Conservation (phyloP, 208 protist species). For the Herpetomonas tarakana region DNA sequence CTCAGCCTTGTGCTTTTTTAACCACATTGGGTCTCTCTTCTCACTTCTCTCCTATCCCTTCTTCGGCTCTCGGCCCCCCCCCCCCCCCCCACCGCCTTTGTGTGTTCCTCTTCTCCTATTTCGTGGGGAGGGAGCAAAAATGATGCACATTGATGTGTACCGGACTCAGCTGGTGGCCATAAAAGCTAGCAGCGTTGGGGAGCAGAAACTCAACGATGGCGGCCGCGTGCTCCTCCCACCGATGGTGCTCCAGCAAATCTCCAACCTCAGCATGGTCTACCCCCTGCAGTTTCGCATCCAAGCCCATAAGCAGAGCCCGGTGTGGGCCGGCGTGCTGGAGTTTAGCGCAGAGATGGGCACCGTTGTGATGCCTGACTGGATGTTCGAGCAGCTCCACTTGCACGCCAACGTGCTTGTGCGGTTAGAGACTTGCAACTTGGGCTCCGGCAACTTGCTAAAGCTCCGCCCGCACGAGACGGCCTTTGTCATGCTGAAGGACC, state of each 20-base stretch:
- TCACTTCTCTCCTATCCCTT: too few relatives aligned
- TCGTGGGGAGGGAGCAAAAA: too few relatives aligned
- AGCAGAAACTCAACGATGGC: constrained; percentile 59
- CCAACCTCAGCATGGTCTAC: constrained; percentile 78
- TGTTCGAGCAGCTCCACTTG: constrained; percentile 88
- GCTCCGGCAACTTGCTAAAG: constrained; percentile 86
- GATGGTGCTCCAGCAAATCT: constrained; percentile 68
- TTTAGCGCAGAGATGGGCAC: constrained; percentile 90
- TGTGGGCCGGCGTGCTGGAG: constrained; percentile 91
- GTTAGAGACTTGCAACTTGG: constrained; percentile 75
- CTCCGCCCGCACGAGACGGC: constrained; percentile 87
- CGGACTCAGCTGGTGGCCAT: constrained; percentile 26
- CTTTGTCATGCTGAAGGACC: constrained; percentile 93
- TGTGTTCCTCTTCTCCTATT: too few relatives aligned
- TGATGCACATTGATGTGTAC: constrained; percentile 19
- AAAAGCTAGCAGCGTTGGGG: constrained; percentile 24
- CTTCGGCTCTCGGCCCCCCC: too few relatives aligned
- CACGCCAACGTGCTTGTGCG: constrained; percentile 45
- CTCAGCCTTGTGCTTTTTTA: too few relatives aligned
- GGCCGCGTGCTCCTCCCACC: constrained; percentile 87
- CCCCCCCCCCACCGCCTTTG: too few relatives aligned
- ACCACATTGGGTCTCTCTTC: too few relatives aligned
- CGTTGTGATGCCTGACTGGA: constrained; percentile 92
- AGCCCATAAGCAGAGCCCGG: constrained; percentile 21
- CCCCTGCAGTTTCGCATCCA: constrained; percentile 91